Evolutionary conservation across 345 rosid species (phyloP).

Genomic region (Pelargonium nanum): DNA sequence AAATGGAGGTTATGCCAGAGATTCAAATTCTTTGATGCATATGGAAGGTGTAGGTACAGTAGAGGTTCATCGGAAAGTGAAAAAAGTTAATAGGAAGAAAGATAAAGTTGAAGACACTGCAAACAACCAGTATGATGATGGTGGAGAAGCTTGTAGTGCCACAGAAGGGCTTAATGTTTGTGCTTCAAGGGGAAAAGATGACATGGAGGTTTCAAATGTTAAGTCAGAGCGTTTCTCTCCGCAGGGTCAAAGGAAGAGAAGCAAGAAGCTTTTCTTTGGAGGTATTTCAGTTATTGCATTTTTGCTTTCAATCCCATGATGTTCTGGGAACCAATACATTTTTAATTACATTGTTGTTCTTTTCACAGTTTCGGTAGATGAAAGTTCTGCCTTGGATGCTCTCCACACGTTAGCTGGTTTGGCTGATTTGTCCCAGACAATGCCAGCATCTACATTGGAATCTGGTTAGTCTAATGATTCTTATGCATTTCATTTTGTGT

Average conservation of each 20-base stretch:
- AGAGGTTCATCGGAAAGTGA: slow-evolving; percentile 49
- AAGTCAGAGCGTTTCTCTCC: slow-evolving; percentile 28
- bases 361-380: slow-evolving; percentile 31
- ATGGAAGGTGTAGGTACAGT: slow-evolving; percentile 59
- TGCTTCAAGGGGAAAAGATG: slow-evolving; percentile 30
- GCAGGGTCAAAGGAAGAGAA: slow-evolving; percentile 40
- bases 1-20: slow-evolving; percentile 31
- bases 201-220: slow-evolving; percentile 24
- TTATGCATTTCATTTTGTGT: neutral
- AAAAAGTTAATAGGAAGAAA: slow-evolving; percentile 43
- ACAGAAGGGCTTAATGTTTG: slow-evolving; percentile 51
- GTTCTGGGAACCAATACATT: neutral
- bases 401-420: slow-evolving; percentile 69
- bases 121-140: slow-evolving; percentile 50
- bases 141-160: slow-evolving; percentile 77
- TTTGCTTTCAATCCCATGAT: neutral
- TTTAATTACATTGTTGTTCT: neutral
- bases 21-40: slow-evolving; percentile 33
- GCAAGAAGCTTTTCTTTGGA: slow-evolving; percentile 49
- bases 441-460: slow-evolving; percentile 43
- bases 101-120: slow-evolving; percentile 38
- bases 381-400: slow-evolving; percentile 51
- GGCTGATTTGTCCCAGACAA: slow-evolving; percentile 63
- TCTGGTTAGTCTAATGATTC: slow-evolving; percentile 41
- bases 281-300: slow-evolving; percentile 26